phyloP scores from a whole-genome alignment of 2,329 filamentous ascomycete species.

The Pseudogymnoascus sp. region DNA sequence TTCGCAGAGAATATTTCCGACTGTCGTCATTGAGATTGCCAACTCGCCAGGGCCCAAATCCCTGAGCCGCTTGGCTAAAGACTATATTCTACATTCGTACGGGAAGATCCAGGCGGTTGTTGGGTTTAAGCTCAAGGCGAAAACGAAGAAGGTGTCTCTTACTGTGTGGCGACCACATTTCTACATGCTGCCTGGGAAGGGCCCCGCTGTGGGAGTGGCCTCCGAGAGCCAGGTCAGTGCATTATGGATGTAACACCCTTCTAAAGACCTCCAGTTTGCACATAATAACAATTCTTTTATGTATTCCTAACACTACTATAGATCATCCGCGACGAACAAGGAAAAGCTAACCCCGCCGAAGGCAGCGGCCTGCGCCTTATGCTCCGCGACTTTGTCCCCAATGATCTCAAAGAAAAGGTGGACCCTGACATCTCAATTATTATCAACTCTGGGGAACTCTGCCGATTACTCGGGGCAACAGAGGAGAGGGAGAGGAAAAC shows the following conservation, averaged over 20 bases:
- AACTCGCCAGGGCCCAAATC: not conserved
- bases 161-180: not conserved
- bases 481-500: not conserved
- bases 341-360: not conserved
- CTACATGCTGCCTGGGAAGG: not conserved
- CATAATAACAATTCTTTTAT: not conserved
- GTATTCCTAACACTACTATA: constrained; percentile 18
- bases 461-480: not conserved
- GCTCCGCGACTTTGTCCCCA: not conserved
- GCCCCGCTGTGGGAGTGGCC: not conserved
- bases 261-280: not conserved
- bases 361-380: not conserved
- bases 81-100: not conserved
- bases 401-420: not conserved
- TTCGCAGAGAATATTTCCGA: not conserved
- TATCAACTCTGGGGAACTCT: not conserved
- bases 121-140: not conserved
- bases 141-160: not conserved
- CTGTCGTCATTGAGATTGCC: not conserved
- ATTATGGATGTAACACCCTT: not conserved
- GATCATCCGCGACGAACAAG: not conserved
- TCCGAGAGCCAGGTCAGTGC: not conserved
- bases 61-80: not conserved
- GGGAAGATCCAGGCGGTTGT: not conserved
- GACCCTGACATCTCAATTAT: not conserved